Evolutionary conservation across 108 stramenopile genomes (phyloP).

Genomic region (Fragilariopsis cylindrus): DNA sequence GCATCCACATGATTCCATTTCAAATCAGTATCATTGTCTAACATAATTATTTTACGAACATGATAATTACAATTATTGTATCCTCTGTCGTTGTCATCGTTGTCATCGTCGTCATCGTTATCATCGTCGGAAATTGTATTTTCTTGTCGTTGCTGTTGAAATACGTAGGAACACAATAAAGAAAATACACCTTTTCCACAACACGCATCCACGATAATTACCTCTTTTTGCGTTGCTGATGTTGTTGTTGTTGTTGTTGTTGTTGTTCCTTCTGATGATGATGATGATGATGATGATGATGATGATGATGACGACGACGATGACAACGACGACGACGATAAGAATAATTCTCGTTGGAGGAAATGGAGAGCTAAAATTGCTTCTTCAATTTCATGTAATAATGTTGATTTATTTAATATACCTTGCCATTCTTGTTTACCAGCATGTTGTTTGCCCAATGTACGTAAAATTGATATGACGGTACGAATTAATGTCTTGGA

Average conservation of each 20-base stretch:
- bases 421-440: conserved; percentile 13
- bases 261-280: background rate
- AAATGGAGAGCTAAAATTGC: conserved; percentile 38
- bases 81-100: background rate
- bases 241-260: conserved; percentile 6
- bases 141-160: background rate
- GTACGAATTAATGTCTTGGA: background rate
- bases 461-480: background rate
- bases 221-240: background rate
- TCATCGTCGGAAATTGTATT: background rate
- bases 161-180: conserved; percentile 38
- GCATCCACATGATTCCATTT: conserved; percentile 44
- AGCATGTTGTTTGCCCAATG: background rate
- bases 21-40: conserved; percentile 46
- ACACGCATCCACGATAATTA: conserved; percentile 49
- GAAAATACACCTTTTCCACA: conserved; percentile 56
- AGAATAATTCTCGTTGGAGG: conserved; percentile 19
- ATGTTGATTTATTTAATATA: conserved; percentile 36
- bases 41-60: conserved; percentile 37
- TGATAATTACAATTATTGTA: background rate
- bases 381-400: conserved; percentile 52
- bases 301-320: too few species aligned
- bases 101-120: background rate
- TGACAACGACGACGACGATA: too few species aligned
- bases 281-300: too few species aligned